Percentiles rank a stretch among this genome's conserved stretches.
Evolutionary conservation across 345 rosid genomes (phyloP).

Genomic region (Hibiscus syriacus): DNA sequence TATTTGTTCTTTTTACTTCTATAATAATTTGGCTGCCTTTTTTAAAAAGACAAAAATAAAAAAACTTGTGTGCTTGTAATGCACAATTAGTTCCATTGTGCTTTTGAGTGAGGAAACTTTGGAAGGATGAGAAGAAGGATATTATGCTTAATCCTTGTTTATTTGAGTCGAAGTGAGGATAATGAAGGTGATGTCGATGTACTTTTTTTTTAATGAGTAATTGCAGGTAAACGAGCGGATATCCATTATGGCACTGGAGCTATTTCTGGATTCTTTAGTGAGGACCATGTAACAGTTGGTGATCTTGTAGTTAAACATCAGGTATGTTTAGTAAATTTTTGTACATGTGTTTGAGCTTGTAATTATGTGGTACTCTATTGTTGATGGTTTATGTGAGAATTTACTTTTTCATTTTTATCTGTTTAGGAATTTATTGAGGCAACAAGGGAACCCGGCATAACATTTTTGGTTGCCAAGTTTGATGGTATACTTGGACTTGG

Average conservation of each 20-base stretch:
- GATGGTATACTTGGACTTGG: conserved; percentile 82
- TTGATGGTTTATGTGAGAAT: not conserved
- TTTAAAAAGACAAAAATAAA: not conserved
- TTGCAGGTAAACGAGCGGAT: conserved; percentile 47
- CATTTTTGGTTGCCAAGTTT: conserved; percentile 77
- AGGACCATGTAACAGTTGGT: conserved; percentile 74
- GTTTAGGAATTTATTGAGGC: conserved; percentile 87
- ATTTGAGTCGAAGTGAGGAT: not conserved
- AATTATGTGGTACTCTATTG: not conserved
- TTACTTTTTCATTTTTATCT: not conserved
- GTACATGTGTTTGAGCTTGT: not conserved
- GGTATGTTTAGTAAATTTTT: conserved; percentile 26
- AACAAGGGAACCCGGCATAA: conserved; percentile 72
- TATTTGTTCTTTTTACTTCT: not conserved
- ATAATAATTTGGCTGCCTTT: not conserved
- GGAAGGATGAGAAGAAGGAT: not conserved
- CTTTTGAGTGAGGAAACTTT: not conserved
- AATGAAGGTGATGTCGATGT: not conserved
- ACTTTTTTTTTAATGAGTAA: not conserved
- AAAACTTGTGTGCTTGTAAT: not conserved
- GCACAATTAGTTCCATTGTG: not conserved
- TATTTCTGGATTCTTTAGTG: conserved; percentile 74
- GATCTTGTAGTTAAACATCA: conserved; percentile 68
- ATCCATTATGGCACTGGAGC: conserved; percentile 92
- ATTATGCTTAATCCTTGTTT: not conserved